Percentiles rank a stretch among this genome's conserved stretches.
phyloP scores from a whole-genome alignment of 768 basidiomycete genomes.

The Boletus speciosus region DNA sequence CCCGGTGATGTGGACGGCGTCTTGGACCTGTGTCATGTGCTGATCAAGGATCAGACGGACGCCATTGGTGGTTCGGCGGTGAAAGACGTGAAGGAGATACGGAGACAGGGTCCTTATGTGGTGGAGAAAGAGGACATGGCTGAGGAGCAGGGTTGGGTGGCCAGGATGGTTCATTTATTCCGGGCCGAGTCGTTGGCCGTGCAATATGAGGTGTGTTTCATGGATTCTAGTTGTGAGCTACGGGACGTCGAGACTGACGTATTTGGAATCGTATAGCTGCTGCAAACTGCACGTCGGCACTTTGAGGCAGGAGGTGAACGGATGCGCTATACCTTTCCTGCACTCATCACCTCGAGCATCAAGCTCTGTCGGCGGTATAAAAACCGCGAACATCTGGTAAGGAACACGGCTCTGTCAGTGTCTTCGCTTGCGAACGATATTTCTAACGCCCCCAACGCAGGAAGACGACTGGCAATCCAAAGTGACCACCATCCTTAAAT shows the following conservation, averaged over 20 bases:
- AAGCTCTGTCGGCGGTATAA: conserved; percentile 93
- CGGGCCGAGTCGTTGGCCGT: conserved; percentile 78
- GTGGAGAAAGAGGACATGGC: conserved; percentile 87
- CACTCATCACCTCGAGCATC: conserved; percentile 89
- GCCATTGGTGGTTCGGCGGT: conserved; percentile 34
- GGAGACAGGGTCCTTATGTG: conserved; percentile 57
- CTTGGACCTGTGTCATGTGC: conserved; percentile 86
- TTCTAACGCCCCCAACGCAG: conserved; percentile 35
- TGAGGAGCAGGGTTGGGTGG: conserved; percentile 99
- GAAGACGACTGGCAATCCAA: conserved; percentile 85
- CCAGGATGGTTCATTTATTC: conserved; percentile 97
- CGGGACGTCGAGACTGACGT: neutral
- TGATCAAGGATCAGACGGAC: conserved; percentile 83
- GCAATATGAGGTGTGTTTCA: conserved; percentile 75
- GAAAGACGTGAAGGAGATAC: conserved; percentile 39
- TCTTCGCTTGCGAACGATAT: neutral
- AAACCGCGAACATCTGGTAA: conserved; percentile 66
- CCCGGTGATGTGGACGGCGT: conserved; percentile 95
- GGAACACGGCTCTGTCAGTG: conserved; percentile 13
- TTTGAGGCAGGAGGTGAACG: conserved; percentile 91
- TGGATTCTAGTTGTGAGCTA: neutral
- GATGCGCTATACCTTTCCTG: conserved; percentile 96
- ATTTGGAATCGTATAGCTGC: conserved; percentile 47
- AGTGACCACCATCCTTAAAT: conserved; percentile 87
- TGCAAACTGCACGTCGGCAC: conserved; percentile 87